These are phyloP conservation scores for Geranomyces variabilis DNA, from an alignment of 192 early-diverging fungal species.

Conservation along the genomic window DNA sequence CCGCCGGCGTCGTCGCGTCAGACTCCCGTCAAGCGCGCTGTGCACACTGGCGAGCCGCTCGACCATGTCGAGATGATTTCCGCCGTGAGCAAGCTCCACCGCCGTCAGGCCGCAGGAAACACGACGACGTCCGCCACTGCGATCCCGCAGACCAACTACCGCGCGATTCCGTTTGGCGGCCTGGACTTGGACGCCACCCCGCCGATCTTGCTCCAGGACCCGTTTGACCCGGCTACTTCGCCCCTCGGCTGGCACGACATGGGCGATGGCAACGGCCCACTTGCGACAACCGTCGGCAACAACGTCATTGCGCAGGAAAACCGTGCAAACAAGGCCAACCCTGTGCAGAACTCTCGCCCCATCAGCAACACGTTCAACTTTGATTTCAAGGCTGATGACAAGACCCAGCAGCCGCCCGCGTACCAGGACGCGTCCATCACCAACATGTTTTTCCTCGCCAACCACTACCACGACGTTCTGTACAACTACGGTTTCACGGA, in stretches of 20 bases:
- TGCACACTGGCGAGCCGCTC: background rate
- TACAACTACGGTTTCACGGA: slow-evolving; percentile 61
- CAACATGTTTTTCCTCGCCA: slow-evolving; percentile 41
- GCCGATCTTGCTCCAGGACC: slow-evolving; percentile 12
- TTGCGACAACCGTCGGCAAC: slow-evolving; percentile 24
- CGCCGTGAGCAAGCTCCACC: background rate
- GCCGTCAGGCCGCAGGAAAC: slow-evolving; percentile 7
- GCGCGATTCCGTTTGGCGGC: slow-evolving; percentile 18
- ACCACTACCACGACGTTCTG: slow-evolving; percentile 61
- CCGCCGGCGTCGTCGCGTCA: background rate
- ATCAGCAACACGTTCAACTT: slow-evolving; percentile 16
- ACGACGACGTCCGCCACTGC: too few species aligned
- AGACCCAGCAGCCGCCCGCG: slow-evolving; percentile 5
- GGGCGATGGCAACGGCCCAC: slow-evolving; percentile 20
- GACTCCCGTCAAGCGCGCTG: background rate
- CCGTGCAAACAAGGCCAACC: slow-evolving; percentile 18
- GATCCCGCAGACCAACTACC: slow-evolving; percentile 26
- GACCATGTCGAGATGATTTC: slow-evolving; percentile 10
- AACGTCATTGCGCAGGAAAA: slow-evolving; percentile 26
- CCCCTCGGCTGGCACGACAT: slow-evolving; percentile 35
- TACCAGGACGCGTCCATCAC: slow-evolving; percentile 38
- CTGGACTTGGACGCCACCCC: slow-evolving; percentile 12
- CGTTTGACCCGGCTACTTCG: slow-evolving; percentile 2
- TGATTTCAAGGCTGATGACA: slow-evolving; percentile 1
- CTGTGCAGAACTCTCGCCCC: slow-evolving; percentile 9